These are phyloP conservation scores for Exophiala mesophila DNA, from an alignment of 2,329 filamentous ascomycete species.

Conservation along the genomic window DNA sequence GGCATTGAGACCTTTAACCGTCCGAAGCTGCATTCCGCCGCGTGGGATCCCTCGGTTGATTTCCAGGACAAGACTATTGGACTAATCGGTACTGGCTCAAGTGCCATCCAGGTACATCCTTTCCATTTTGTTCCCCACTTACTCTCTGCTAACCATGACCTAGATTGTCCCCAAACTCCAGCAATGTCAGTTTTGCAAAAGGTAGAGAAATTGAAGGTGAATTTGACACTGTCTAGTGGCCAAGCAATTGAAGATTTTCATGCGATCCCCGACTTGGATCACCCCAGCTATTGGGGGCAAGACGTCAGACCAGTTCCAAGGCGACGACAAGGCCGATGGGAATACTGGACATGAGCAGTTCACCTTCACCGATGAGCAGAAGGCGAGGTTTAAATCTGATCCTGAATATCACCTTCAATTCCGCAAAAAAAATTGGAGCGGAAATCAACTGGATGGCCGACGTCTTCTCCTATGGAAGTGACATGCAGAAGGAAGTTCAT, in stretches of 20 bases:
- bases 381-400: neutral
- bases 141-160: slow-evolving; percentile 24
- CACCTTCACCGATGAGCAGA: slow-evolving; percentile 3
- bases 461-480: neutral
- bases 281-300: slow-evolving; percentile 17
- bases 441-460: neutral
- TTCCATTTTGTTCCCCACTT: slow-evolving; percentile 27
- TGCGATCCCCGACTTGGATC: slow-evolving; percentile 22
- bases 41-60: slow-evolving; percentile 38
- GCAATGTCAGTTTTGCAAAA: slow-evolving; percentile 20
- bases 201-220: slow-evolving; percentile 27
- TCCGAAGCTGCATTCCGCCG: neutral
- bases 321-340: slow-evolving; percentile 2
- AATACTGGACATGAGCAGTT: neutral
- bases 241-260: slow-evolving; percentile 31
- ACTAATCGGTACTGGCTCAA: slow-evolving; percentile 39
- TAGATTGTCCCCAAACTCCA: slow-evolving; percentile 34
- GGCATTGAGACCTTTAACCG: neutral
- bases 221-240: slow-evolving; percentile 28
- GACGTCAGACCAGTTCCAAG: slow-evolving; percentile 18
- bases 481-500: neutral
- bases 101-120: slow-evolving; percentile 28
- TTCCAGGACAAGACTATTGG: slow-evolving; percentile 50
- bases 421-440: slow-evolving; percentile 13
- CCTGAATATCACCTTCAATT: slow-evolving; percentile 5